Evolutionary conservation across 2,329 filamentous ascomycete species (phyloP), one percentile per base, ranked within the genome.

Genomic region (Cordyceps fumosorosea): DNA sequence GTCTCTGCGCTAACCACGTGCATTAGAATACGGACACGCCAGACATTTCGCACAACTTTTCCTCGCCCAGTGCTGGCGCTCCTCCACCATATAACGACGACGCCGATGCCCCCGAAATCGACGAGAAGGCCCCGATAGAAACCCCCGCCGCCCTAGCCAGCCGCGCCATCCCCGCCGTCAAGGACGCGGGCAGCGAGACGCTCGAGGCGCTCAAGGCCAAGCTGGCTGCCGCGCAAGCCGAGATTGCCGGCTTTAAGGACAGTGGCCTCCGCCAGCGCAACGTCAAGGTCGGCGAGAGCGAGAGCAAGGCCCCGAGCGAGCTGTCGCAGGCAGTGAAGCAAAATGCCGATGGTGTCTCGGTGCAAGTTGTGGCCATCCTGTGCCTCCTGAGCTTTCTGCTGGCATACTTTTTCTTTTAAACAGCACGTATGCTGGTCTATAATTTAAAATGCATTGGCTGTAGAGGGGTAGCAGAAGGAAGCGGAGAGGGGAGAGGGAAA

Each of bases 401-500:
- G 69, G 95, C 92, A 61, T 99, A 97, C 78, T 85, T 98, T 76
- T 92, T 99, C 81, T 99, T 99, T 77, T 99, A 87, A 56, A 32
- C 52, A 55, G 37, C 12, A 16, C 3, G 6, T n/a, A 50, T 5
- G 22, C n/a, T 16, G 16, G 16, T 51, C 34, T 34, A 34, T 60
- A 22, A 29, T 52, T 50, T 29, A 42, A 37, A 48, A 16, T 44
- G 45, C 26, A 20, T 51, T 59, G 32, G 37, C 34, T 42, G 42
- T 18, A 42, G 47, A 58, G 50, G 26, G 50, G 20, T 42, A 14
- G 12, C n/a, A 52, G 2, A 1, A 20, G 12, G n/a, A 11, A 20
- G 20, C 6, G n/a, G 14, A 51, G 40, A 45, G 22, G 18, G 14
- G 2, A 40, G 11, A 22, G 51, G 24, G 16, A n/a, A 24, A 18